phyloP scores from a whole-genome alignment of 169 alveolate species.

The Plasmodium knowlesi region DNA sequence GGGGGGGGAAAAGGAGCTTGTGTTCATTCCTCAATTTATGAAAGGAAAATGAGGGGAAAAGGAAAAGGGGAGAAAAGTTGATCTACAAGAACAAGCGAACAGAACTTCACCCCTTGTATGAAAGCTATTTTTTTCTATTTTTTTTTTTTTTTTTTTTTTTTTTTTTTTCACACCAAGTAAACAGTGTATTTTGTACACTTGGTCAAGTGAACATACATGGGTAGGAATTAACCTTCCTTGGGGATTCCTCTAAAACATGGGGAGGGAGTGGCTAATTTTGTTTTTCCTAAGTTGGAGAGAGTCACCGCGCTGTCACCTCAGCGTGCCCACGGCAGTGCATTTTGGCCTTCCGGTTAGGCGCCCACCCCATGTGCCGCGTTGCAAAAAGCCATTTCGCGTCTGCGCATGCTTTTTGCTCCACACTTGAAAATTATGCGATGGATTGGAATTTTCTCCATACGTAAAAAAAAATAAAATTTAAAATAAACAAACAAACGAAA shows the following conservation, averaged over 20 bases:
- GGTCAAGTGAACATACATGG: not conserved
- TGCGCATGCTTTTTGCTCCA: not conserved
- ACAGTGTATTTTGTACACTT: not conserved
- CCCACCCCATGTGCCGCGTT: not conserved
- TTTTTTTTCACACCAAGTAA: not conserved
- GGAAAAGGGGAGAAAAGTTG: not conserved
- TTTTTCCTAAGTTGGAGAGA: not conserved
- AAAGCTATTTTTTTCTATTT: not conserved
- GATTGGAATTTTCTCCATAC: not conserved
- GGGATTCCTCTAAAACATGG: not conserved
- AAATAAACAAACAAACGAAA: too few relatives aligned
- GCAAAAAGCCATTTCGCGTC: not conserved
- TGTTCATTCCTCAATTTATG: not conserved
- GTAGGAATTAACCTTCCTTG: not conserved
- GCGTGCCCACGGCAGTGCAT: not conserved
- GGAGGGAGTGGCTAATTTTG: not conserved
- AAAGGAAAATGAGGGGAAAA: not conserved
- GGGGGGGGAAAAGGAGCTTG: not conserved
- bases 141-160: too few relatives aligned
- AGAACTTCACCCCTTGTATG: not conserved
- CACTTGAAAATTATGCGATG: not conserved
- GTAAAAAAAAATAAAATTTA: not conserved
- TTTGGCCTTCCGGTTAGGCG: not conserved
- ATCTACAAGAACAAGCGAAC: not conserved
- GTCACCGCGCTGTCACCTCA: not conserved